Evolutionary conservation across 140 eudicot species (phyloP).

Genomic region (Cichorium intybus): DNA sequence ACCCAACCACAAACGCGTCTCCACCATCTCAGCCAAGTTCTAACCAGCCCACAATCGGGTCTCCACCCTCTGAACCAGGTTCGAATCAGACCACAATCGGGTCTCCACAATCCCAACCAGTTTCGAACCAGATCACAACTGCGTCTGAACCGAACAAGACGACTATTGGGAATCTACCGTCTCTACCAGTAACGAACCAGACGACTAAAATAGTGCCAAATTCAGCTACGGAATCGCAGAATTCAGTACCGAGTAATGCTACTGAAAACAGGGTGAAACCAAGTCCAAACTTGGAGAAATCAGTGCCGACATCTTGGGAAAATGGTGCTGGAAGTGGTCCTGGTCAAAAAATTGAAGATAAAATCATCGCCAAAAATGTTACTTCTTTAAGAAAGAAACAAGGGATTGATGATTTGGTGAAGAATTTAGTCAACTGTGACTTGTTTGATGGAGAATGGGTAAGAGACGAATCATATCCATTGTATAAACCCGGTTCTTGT

Average conservation of each 20-base stretch:
- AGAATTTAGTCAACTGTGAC: slow-evolving; percentile 53
- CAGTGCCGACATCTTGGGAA: slow-evolving; percentile 23
- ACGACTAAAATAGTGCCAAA: not conserved
- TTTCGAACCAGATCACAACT: slow-evolving; percentile 18
- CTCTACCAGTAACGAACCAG: not conserved
- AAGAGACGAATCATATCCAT: slow-evolving; percentile 61
- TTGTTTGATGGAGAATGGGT: slow-evolving; percentile 74
- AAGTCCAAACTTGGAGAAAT: not conserved
- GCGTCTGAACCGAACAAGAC: slow-evolving; percentile 20
- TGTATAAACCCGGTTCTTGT: slow-evolving; percentile 72
- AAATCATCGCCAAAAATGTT: slow-evolving; percentile 28
- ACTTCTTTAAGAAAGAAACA: slow-evolving; percentile 38
- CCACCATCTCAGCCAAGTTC: not conserved
- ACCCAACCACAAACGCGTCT: slow-evolving; percentile 17
- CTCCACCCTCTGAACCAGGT: not conserved
- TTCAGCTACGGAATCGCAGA: slow-evolving; percentile 11
- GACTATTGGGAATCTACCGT: not conserved
- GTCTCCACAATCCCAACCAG: not conserved
- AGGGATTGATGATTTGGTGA: slow-evolving; percentile 43
- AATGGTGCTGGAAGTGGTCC: slow-evolving; percentile 32
- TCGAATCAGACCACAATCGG: slow-evolving; percentile 19
- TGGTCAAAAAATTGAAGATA: slow-evolving; percentile 34
- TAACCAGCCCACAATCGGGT: slow-evolving; percentile 19
- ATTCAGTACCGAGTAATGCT: slow-evolving; percentile 16
- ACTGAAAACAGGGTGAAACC: slow-evolving; percentile 20